Evolutionary conservation across 495 filamentous ascomycete genomes (phyloP).

Genomic region (Parathielavia hyrcaniae): DNA sequence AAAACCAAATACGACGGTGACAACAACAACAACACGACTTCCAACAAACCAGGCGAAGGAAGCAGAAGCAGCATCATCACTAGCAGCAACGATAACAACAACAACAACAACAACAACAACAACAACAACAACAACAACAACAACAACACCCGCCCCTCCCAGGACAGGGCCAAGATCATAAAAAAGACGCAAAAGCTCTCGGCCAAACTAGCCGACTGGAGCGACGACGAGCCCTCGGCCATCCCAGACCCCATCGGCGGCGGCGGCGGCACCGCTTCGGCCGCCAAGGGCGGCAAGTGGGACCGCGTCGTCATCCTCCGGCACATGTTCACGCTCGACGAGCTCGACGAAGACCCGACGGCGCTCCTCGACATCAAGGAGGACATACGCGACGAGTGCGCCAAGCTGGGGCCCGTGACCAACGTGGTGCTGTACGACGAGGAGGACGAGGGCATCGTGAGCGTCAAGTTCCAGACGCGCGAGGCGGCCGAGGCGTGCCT

Average conservation of each 20-base stretch:
- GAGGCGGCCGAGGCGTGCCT: constrained; percentile 71
- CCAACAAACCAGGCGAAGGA: constrained; percentile 21
- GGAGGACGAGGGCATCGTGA: constrained; percentile 81
- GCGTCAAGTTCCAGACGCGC: constrained; percentile 64
- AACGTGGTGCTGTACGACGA: constrained; percentile 87
- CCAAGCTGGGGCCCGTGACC: constrained; percentile 79
- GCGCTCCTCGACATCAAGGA: constrained; percentile 87
- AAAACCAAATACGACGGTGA: constrained; percentile 45
- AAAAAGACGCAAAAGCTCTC: constrained; percentile 81
- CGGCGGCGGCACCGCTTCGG: constrained; percentile 21
- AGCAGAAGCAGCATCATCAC: constrained; percentile 15
- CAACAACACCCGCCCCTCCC: constrained; percentile 2
- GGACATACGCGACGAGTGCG: constrained; percentile 85
- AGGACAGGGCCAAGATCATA: constrained; percentile 59
- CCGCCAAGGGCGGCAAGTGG: constrained; percentile 53
- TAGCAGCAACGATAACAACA: constrained; percentile 31
- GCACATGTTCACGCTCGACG: constrained; percentile 87
- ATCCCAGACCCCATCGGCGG: constrained; percentile 16
- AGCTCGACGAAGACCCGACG: constrained; percentile 77
- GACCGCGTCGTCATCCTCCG: constrained; percentile 83
- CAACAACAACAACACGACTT: constrained; percentile 31
- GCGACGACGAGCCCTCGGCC: constrained; percentile 61
- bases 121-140: not conserved
- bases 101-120: not conserved
- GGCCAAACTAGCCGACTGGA: constrained; percentile 89